Conservation (phyloP, 805 yeast species). For the Lipomyces sp. region DNA sequence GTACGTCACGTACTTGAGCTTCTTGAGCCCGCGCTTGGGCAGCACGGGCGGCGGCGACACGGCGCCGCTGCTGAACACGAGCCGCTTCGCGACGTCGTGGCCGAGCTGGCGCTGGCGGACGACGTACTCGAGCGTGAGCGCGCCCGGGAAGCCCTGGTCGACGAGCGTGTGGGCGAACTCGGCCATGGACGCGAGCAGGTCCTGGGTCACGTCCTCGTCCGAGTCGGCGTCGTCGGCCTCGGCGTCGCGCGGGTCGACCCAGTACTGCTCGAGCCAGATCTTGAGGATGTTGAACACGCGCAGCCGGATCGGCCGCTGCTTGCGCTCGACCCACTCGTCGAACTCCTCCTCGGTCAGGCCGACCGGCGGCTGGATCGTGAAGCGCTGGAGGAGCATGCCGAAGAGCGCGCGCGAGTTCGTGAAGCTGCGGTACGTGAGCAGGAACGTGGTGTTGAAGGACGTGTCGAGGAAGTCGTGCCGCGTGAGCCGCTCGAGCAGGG, state of each 20-base stretch:
- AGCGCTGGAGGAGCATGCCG: slow-evolving; percentile 58
- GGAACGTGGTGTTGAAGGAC: slow-evolving; percentile 62
- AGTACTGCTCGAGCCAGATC: slow-evolving; percentile 61
- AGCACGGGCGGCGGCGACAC: slow-evolving; percentile 33
- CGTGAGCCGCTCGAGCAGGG: slow-evolving; percentile 70
- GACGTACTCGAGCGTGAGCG: slow-evolving; percentile 38
- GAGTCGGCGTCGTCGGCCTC: slow-evolving; percentile 43
- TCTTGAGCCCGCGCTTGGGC: slow-evolving; percentile 30
- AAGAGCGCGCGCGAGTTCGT: slow-evolving; percentile 63
- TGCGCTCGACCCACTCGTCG: slow-evolving; percentile 68
- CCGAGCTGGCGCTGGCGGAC: slow-evolving; percentile 37
- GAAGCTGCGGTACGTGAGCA: slow-evolving; percentile 75
- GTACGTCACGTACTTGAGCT: slow-evolving; percentile 50
- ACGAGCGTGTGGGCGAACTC: slow-evolving; percentile 12
- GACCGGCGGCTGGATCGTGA: slow-evolving; percentile 76
- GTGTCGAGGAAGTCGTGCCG: slow-evolving; percentile 64
- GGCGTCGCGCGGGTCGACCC: slow-evolving; percentile 61
- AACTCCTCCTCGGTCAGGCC: slow-evolving; percentile 80
- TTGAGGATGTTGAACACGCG: slow-evolving; percentile 65
- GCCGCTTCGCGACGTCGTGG: slow-evolving; percentile 5
- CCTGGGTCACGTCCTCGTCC: slow-evolving; percentile 9
- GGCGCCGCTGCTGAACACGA: slow-evolving; percentile 14
- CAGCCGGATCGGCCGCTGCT: slow-evolving; percentile 60
- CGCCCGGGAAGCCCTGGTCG: slow-evolving; percentile 25
- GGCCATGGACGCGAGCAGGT: slow-evolving; percentile 12